phyloP scores from a whole-genome alignment of 345 rosid genomes.

The Trapa incisa region DNA sequence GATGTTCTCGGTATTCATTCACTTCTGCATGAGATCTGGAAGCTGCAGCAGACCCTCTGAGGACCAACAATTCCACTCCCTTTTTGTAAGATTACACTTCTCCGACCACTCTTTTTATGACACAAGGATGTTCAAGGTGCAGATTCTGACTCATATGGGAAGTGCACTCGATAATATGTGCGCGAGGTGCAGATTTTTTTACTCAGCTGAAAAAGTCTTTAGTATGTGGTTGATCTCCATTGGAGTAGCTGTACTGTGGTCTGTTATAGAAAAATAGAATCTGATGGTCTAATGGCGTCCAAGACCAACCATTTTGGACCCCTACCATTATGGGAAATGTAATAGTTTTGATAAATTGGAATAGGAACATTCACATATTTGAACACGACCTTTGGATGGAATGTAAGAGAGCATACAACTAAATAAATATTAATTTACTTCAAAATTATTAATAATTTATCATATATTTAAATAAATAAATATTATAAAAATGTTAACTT shows the following conservation, averaged over 20 bases:
- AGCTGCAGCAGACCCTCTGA: constrained; percentile 32
- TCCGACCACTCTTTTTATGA: constrained; percentile 54
- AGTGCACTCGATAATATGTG: constrained; percentile 63
- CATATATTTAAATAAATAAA: no score
- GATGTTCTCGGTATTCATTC: constrained; percentile 23
- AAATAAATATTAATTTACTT: no score
- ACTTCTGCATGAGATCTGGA: constrained; percentile 37
- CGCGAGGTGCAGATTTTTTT: constrained; percentile 45
- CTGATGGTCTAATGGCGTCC: no score
- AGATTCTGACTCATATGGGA: constrained; percentile 41
- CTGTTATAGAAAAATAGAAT: no score
- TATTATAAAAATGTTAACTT: no score
- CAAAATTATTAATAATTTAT: no score
- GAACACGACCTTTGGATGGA: no score
- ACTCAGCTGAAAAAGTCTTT: constrained; percentile 45
- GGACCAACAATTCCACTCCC: constrained; percentile 56
- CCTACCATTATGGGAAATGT: no score
- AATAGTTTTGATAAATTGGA: no score
- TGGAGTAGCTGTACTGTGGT: constrained; percentile 26
- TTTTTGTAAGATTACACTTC: constrained; percentile 37
- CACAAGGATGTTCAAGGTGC: constrained; percentile 37
- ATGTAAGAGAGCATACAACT: no score
- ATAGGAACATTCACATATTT: no score
- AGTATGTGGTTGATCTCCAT: constrained; percentile 39
- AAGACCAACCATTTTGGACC: no score